A percentile compares a stretch with the other conserved stretches of the same genome.
Evolutionary conservation across 495 filamentous ascomycete genomes (phyloP).

Genomic region (Penicillium silybi): DNA sequence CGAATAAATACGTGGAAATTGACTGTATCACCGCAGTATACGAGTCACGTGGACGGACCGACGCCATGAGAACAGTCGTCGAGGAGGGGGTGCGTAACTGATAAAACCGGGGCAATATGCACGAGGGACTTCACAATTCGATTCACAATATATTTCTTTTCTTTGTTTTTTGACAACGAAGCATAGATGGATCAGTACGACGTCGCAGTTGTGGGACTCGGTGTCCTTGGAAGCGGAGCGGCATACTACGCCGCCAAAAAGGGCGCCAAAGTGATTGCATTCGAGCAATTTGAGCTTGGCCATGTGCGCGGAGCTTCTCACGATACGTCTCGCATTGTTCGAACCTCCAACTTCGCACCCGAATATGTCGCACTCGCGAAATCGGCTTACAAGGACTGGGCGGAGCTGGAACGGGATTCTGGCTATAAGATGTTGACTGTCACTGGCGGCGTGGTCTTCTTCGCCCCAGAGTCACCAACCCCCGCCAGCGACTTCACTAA

Average conservation of each 20-base stretch:
- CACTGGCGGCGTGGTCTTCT: conserved; percentile 21
- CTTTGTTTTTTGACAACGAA: not conserved
- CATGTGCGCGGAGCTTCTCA: conserved; percentile 19
- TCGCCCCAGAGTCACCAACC: conserved; percentile 14
- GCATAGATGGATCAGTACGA: conserved; percentile 10
- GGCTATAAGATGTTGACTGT: conserved; percentile 14
- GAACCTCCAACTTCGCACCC: conserved; percentile 15
- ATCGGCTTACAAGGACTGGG: conserved; percentile 21
- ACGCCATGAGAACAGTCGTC: not conserved
- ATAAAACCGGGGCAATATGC: not conserved
- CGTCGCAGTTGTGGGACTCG: conserved; percentile 18
- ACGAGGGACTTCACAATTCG: not conserved
- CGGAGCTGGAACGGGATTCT: conserved; percentile 8
- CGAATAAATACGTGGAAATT: not conserved
- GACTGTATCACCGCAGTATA: not conserved
- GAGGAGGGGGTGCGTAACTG: not conserved
- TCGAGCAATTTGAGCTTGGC: conserved; percentile 19
- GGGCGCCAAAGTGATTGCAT: conserved; percentile 18
- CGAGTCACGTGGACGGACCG: not conserved
- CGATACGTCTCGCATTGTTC: conserved; percentile 19
- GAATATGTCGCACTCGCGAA: conserved; percentile 15
- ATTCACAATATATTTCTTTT: not conserved
- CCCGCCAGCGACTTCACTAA: conserved; percentile 13
- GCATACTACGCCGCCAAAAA: conserved; percentile 20
- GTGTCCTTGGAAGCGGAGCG: conserved; percentile 18